Evolutionary conservation across 345 rosid genomes (phyloP).

Genomic region (Eucalyptus polybractea): DNA sequence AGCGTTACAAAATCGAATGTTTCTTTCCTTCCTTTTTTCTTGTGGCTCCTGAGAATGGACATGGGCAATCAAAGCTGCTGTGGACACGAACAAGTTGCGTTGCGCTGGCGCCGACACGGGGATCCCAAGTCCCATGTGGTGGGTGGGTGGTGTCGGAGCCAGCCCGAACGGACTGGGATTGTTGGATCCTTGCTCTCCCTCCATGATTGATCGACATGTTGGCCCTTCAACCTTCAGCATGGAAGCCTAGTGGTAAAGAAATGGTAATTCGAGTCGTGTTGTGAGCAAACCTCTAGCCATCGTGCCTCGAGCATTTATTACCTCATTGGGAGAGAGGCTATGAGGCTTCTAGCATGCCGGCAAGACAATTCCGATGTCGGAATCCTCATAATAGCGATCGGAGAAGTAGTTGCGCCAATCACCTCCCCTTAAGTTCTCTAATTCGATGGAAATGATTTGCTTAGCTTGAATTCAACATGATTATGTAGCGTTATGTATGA

Average conservation of each 20-base stretch:
- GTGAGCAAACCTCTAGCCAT: not conserved
- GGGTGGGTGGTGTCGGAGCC: not conserved
- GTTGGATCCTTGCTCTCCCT: not conserved
- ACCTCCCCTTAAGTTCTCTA: not conserved
- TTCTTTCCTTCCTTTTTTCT: not conserved
- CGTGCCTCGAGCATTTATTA: not conserved
- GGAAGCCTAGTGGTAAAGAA: not conserved
- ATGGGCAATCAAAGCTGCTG: not conserved
- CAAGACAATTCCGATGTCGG: too few relatives aligned
- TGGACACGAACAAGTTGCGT: not conserved
- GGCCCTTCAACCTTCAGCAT: not conserved
- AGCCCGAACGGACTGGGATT: not conserved
- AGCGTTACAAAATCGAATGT: not conserved
- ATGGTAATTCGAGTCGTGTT: rapidly evolving
- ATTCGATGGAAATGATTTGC: too few relatives aligned
- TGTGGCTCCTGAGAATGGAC: not conserved
- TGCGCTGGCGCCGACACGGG: not conserved
- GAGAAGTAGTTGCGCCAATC: rapidly evolving
- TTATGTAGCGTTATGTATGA: too few relatives aligned
- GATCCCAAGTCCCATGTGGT: not conserved
- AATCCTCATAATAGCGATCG: too few relatives aligned
- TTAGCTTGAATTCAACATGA: too few relatives aligned
- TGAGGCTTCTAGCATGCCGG: not conserved
- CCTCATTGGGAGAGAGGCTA: too few relatives aligned
- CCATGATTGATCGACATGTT: not conserved